Evolutionary conservation across 1,284 basidiomycete genomes (phyloP).

Genomic region (Ceratobasidium sp.): DNA sequence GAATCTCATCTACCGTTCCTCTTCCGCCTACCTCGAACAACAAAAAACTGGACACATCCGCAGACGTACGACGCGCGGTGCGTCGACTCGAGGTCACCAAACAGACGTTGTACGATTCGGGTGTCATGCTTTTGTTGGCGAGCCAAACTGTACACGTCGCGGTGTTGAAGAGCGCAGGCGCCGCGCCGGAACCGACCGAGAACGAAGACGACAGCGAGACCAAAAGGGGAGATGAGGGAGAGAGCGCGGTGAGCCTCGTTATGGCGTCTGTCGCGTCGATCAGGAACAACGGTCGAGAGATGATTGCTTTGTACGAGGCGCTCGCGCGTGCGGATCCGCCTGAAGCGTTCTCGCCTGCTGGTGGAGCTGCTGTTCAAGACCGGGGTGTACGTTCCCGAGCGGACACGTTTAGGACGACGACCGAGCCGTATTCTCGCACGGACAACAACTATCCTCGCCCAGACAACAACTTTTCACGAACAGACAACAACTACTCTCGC

Average conservation of each 20-base stretch:
- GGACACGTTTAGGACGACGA: background rate
- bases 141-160: constrained; percentile 66
- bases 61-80: constrained; percentile 67
- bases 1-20: background rate
- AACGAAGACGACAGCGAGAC: background rate
- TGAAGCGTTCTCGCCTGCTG: constrained; percentile 23
- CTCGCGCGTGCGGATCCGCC: constrained; percentile 14
- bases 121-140: constrained; percentile 68
- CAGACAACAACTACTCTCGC: no score
- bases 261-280: constrained; percentile 15
- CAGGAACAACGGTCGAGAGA: constrained; percentile 9
- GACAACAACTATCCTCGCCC: constrained; percentile 6
- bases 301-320: constrained; percentile 24
- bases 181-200: constrained; percentile 23
- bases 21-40: background rate
- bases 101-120: constrained; percentile 81
- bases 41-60: constrained; percentile 19
- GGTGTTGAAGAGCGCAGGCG: constrained; percentile 53
- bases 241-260: constrained; percentile 36
- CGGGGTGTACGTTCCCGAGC: background rate
- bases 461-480: background rate
- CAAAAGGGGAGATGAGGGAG: constrained; percentile 11
- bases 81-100: constrained; percentile 75
- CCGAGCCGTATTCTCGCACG: background rate
- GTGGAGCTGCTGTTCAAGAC: background rate